phyloP scores from a whole-genome alignment of 805 yeast species.

The Yarrowia sp. region DNA sequence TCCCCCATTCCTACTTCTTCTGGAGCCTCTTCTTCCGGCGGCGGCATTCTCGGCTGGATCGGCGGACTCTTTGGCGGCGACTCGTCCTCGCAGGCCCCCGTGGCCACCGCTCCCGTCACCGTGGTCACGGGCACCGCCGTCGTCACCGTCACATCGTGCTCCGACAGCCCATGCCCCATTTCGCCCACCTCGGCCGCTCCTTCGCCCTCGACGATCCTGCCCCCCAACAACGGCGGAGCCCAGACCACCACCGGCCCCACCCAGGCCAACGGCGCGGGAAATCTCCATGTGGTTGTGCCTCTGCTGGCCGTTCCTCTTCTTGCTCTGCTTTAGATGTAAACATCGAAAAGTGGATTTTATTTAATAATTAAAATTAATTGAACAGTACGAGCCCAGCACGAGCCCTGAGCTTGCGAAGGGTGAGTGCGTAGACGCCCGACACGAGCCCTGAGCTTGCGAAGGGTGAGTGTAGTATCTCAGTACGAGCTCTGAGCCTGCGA shows the following conservation, averaged over 20 bases:
- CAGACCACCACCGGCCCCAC: conserved; percentile 17
- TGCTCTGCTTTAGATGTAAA: conserved; percentile 12
- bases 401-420: too few relatives aligned
- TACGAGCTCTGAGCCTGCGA: too few relatives aligned
- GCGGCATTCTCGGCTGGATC: conserved; percentile 34
- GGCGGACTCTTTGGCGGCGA: conserved; percentile 39
- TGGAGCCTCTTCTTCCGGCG: conserved; percentile 20
- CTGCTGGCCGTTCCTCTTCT: conserved; percentile 27
- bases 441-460: too few relatives aligned
- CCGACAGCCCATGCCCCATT: conserved; percentile 38
- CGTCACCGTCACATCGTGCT: conserved; percentile 35
- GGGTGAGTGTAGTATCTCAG: too few relatives aligned
- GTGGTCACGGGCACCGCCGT: conserved; percentile 38
- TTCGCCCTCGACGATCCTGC: conserved; percentile 16
- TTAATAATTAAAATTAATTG: conserved; percentile 26
- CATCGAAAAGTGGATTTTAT: not conserved
- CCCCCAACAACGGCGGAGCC: conserved; percentile 13
- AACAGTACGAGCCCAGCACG: too few relatives aligned
- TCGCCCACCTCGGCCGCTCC: conserved; percentile 10
- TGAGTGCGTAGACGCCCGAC: too few relatives aligned
- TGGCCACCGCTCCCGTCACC: conserved; percentile 39
- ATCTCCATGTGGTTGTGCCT: conserved; percentile 10
- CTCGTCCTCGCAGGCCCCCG: conserved; percentile 36
- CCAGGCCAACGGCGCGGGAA: conserved; percentile 31
- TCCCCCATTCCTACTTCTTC: conserved; percentile 23